Evolutionary conservation across 495 filamentous ascomycete genomes (phyloP), one percentile per base, ranked within the genome.

Genomic region (Haplographium delicatum): DNA sequence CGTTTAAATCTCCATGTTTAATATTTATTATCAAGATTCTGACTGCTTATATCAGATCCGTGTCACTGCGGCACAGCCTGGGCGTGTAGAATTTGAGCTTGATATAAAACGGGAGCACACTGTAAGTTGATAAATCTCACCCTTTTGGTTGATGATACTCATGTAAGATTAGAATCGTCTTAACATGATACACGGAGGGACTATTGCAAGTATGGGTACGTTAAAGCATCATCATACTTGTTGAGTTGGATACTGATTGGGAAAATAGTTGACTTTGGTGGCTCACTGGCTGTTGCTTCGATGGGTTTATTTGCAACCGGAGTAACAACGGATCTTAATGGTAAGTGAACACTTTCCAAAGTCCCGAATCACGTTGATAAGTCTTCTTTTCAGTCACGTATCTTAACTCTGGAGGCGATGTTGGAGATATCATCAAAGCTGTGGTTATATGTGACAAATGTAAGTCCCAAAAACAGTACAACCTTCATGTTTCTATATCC

Each of bases 361-460:
- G 18, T 54, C n/a, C n/a, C n/a, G n/a, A n/a, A n/a, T n/a, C n/a
- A n/a, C n/a, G n/a, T n/a, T n/a, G n/a, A n/a, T n/a, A n/a, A n/a
- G n/a, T n/a, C n/a, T n/a, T n/a, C n/a, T n/a, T n/a, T 5, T 27
- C 54, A 91, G 91, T 98, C n/a, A 94, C 91, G 1, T 98, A 96
- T 63, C 66, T 97, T 18, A 85, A 70, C 50, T 82, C 85, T 19
- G 93, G 93, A 8, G 93, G 91, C 15, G 85, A 81, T 59, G 69
- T 90, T 0, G 91, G 91, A 1, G 85, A 96, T 62, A 81, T 69
- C 6, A 74, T 97, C 44, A 66, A 73, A 40, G 93, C 80, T 20
- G 72, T 69, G 5, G 80, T 85, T 16, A 77, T 67, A 1, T 96
- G 91, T 63, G 91, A 96, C 61, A 95, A 89, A 67, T 91, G 88